Percentiles rank a stretch among this genome's conserved stretches.
phyloP scores from a whole-genome alignment of 768 basidiomycete genomes.

The Mrakia hoshinonis region DNA sequence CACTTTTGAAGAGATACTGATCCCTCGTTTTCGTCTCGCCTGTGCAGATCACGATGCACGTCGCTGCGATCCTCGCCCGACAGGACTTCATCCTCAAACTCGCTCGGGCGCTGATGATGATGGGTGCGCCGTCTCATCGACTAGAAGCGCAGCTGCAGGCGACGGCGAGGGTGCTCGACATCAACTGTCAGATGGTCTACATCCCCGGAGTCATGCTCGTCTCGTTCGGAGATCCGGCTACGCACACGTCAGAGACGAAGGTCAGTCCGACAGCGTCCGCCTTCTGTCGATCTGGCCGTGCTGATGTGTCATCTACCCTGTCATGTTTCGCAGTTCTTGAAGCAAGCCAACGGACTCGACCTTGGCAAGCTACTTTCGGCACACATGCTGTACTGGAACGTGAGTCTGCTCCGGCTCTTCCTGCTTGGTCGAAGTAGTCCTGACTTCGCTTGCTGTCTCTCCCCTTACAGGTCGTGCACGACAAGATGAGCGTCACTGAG shows the following conservation, averaged over 20 bases:
- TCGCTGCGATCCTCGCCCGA: slow-evolving; percentile 68
- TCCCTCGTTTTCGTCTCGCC: not conserved
- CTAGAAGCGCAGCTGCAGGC: slow-evolving; percentile 86
- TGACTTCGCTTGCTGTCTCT: not conserved
- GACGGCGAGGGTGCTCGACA: slow-evolving; percentile 77
- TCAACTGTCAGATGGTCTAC: slow-evolving; percentile 75
- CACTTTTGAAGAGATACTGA: slow-evolving; percentile 4
- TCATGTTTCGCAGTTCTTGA: slow-evolving; percentile 34
- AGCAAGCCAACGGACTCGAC: slow-evolving; percentile 50
- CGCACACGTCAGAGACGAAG: slow-evolving; percentile 72
- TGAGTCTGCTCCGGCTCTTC: slow-evolving; percentile 35
- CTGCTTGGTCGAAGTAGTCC: not conserved
- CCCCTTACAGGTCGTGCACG: slow-evolving; percentile 59
- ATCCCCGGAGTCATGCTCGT: slow-evolving; percentile 57
- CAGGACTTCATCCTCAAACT: slow-evolving; percentile 80
- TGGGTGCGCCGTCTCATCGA: slow-evolving; percentile 71
- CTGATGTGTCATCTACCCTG: too few species aligned
- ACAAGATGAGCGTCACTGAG: slow-evolving; percentile 63
- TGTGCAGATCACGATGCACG: slow-evolving; percentile 65
- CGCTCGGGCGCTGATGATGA: slow-evolving; percentile 75
- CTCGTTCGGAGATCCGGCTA: slow-evolving; percentile 69
- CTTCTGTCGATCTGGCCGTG: too few species aligned
- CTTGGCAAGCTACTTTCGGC: slow-evolving; percentile 66
- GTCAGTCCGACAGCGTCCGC: slow-evolving; percentile 10
- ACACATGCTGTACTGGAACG: slow-evolving; percentile 64